These are phyloP conservation scores for Apiotrichum sp. DNA, from an alignment of 1,284 basidiomycete genomes.

Conservation along the genomic window DNA sequence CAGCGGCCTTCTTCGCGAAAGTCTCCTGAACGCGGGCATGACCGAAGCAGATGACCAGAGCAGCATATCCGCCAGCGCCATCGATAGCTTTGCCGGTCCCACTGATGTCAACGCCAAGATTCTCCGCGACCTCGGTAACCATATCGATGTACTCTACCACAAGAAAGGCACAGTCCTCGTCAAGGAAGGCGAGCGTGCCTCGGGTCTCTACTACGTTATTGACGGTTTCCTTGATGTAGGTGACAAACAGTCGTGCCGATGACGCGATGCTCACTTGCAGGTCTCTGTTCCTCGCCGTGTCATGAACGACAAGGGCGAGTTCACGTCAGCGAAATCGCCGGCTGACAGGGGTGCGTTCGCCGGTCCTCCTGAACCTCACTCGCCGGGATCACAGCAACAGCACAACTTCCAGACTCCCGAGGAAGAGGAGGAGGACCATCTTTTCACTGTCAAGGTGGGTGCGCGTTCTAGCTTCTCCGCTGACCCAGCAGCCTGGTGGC, in stretches of 20 bases:
- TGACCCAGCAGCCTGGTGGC: constrained; percentile 70
- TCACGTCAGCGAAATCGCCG: not conserved
- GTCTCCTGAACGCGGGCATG: constrained; percentile 66
- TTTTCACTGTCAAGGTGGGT: constrained; percentile 76
- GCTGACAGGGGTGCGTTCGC: too few relatives aligned
- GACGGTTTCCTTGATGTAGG: constrained; percentile 91
- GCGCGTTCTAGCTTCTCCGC: not conserved
- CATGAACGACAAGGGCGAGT: constrained; percentile 11
- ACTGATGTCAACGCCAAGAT: constrained; percentile 24
- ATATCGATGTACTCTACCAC: constrained; percentile 93
- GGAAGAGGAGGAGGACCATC: constrained; percentile 49
- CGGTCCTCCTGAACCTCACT: too few relatives aligned
- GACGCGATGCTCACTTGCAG: not conserved
- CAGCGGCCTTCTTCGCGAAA: constrained; percentile 48
- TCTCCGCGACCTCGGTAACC: constrained; percentile 73
- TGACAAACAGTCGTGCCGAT: not conserved
- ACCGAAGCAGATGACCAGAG: constrained; percentile 64
- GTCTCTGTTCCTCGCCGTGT: constrained; percentile 19
- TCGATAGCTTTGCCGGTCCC: constrained; percentile 44
- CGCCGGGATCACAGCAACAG: too few relatives aligned
- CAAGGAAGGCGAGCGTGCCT: constrained; percentile 70
- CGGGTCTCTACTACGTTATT: constrained; percentile 94
- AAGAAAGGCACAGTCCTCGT: constrained; percentile 78
- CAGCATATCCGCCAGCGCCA: constrained; percentile 53
- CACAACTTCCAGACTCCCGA: not conserved